A percentile compares a stretch with the other conserved stretches of the same genome.
These are phyloP conservation scores for Dactylellina haptotyla DNA, from an alignment of 2,329 filamentous ascomycete species.

Conservation along the genomic window DNA sequence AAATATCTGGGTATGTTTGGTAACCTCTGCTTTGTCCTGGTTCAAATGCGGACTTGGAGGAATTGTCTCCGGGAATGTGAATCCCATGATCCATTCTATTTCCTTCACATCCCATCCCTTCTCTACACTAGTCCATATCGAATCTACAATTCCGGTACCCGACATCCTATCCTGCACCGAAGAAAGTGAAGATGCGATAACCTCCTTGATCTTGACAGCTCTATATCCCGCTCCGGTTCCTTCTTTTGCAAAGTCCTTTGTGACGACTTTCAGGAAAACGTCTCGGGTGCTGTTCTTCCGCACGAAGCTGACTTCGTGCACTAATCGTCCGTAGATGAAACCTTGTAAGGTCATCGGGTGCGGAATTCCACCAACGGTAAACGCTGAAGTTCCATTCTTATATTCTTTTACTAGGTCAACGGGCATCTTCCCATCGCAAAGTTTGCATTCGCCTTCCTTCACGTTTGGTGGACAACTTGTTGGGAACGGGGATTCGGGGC, in stretches of 20 bases:
- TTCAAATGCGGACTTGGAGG: constrained; percentile 64
- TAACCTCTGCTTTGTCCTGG: constrained; percentile 64
- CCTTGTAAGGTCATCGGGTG: constrained; percentile 87
- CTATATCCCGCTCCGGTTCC: constrained; percentile 73
- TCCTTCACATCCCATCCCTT: constrained; percentile 68
- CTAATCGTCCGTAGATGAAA: constrained; percentile 68
- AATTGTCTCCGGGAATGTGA: constrained; percentile 74
- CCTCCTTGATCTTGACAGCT: constrained; percentile 80
- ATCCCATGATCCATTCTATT: constrained; percentile 90
- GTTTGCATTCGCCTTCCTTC: constrained; percentile 72
- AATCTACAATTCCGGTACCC: constrained; percentile 62
- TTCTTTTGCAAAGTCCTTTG: constrained; percentile 73
- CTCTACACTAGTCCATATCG: constrained; percentile 82
- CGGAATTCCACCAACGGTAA: constrained; percentile 86
- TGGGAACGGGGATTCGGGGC: constrained; percentile 77
- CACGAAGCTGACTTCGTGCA: constrained; percentile 73
- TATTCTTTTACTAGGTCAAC: constrained; percentile 68
- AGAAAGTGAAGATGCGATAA: constrained; percentile 68
- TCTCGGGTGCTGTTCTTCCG: constrained; percentile 77
- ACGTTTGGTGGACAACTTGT: constrained; percentile 83
- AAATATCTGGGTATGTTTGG: constrained; percentile 69
- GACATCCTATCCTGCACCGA: not conserved
- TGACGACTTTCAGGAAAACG: constrained; percentile 78
- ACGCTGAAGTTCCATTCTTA: constrained; percentile 75
- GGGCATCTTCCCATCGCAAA: constrained; percentile 77